Conservation (phyloP, 805 yeast genomes). For the Lipomyces chichibuensis region DNA sequence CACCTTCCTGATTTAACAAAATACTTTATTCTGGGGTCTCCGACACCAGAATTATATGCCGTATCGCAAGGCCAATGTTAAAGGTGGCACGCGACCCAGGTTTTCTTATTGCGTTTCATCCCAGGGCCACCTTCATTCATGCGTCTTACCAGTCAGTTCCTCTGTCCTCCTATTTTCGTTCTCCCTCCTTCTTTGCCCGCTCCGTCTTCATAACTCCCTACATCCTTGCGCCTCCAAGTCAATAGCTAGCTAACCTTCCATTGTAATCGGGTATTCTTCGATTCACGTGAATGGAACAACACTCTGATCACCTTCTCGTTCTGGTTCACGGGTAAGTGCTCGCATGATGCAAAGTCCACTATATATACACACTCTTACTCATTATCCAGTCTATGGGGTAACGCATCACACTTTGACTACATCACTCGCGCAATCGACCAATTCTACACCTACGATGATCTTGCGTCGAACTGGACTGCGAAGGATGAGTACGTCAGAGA, state of each 20-base stretch:
- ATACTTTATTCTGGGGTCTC: not conserved
- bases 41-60: not conserved
- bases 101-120: not conserved
- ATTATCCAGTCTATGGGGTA: slow-evolving; percentile 72
- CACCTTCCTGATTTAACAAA: not conserved
- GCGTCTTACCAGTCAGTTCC: too few species aligned
- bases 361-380: slow-evolving; percentile 2
- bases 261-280: not conserved
- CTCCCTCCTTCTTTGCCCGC: not conserved
- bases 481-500: slow-evolving; percentile 43
- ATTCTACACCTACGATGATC: slow-evolving; percentile 38
- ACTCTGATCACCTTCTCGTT: slow-evolving; percentile 56
- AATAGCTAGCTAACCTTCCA: not conserved
- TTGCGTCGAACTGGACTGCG: slow-evolving; percentile 6
- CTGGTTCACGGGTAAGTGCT: slow-evolving; percentile 60
- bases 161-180: too few species aligned
- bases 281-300: slow-evolving; percentile 30
- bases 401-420: slow-evolving; percentile 65
- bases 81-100: not conserved
- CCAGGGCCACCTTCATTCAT: not conserved
- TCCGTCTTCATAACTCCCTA: not conserved
- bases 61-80: not conserved
- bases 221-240: not conserved
- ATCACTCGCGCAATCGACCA: slow-evolving; percentile 42
- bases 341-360: not conserved